Conservation (phyloP, 805 yeast species). For the Schwanniomyces occidentalis region DNA sequence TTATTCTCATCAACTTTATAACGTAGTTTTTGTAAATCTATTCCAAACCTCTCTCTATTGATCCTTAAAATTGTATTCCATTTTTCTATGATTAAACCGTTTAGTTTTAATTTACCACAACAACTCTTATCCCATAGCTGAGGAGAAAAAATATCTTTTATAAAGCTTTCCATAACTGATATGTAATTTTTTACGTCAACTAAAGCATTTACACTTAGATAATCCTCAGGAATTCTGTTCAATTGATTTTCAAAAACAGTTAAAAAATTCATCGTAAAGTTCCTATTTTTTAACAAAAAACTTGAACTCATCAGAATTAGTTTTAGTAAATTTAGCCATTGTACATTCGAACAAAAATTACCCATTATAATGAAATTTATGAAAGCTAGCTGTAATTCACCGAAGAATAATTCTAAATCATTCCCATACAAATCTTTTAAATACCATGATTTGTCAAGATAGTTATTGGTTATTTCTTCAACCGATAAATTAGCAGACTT, state of each 20-base stretch:
- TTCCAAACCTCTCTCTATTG: constrained; percentile 10
- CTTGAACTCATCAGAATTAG: constrained; percentile 35
- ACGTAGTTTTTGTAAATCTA: constrained; percentile 1
- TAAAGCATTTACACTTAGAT: constrained; percentile 21
- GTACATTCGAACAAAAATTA: constrained; percentile 62
- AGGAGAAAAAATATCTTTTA: constrained; percentile 11
- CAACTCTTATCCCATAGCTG: constrained; percentile 11
- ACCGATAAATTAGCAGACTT: constrained; percentile 27
- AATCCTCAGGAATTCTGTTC: constrained; percentile 42
- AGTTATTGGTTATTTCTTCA: constrained; percentile 48
- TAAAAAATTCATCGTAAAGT: constrained; percentile 32
- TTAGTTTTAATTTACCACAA: constrained; percentile 20
- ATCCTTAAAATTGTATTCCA: constrained; percentile 17
- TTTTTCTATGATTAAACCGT: constrained; percentile 13
- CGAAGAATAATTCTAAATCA: constrained; percentile 34
- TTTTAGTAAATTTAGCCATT: constrained; percentile 58
- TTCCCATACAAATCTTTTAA: constrained; percentile 37
- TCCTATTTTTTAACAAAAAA: constrained; percentile 20
- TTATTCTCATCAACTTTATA: constrained; percentile 16
- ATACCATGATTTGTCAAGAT: constrained; percentile 64
- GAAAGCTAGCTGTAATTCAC: constrained; percentile 57
- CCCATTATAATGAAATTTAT: constrained; percentile 53
- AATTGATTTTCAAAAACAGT: constrained; percentile 36
- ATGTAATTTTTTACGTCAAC: constrained; percentile 18
- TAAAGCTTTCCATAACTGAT: constrained; percentile 20